Percentiles rank a stretch among this genome's conserved stretches.
These are phyloP conservation scores for Leccinellum luteum DNA, from an alignment of 768 basidiomycete species.

Conservation along the genomic window DNA sequence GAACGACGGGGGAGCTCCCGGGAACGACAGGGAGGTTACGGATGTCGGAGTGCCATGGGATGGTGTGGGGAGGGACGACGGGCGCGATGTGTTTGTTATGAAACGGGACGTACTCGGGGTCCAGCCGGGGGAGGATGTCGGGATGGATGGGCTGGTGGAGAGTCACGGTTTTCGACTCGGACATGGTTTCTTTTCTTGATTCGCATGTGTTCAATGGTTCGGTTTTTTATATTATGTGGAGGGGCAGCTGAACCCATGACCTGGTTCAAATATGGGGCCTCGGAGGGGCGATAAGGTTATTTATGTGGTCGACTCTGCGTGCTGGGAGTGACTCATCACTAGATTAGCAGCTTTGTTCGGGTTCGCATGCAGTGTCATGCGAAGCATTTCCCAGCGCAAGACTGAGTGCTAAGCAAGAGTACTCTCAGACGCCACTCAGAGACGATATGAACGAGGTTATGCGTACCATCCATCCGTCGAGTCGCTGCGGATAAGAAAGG, in stretches of 20 bases:
- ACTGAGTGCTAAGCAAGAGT: not conserved
- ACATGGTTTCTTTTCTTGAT: slow-evolving; percentile 7
- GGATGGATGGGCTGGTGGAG: too few relatives aligned
- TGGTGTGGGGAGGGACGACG: too few relatives aligned
- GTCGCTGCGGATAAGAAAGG: not conserved
- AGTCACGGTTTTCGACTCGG: slow-evolving; percentile 36
- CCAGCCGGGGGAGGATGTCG: too few relatives aligned
- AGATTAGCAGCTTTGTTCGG: not conserved
- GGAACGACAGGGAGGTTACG: too few relatives aligned
- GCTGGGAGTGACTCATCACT: not conserved
- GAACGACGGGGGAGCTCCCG: too few relatives aligned
- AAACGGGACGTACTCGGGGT: too few relatives aligned
- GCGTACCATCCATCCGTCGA: not conserved
- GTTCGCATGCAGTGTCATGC: not conserved
- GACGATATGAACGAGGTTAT: not conserved
- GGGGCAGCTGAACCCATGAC: slow-evolving; percentile 9
- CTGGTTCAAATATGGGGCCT: slow-evolving; percentile 8
- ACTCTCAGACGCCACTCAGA: not conserved
- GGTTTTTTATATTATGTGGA: not conserved
- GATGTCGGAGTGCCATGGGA: too few relatives aligned
- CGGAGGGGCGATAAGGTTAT: not conserved
- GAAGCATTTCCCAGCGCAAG: not conserved
- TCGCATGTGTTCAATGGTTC: not conserved
- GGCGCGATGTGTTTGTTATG: too few relatives aligned
- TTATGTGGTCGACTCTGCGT: not conserved